A percentile compares a stretch with the other conserved stretches of the same genome.
phyloP scores from a whole-genome alignment of 2,329 filamentous ascomycete species.

The Colletotrichum tamarilloi region DNA sequence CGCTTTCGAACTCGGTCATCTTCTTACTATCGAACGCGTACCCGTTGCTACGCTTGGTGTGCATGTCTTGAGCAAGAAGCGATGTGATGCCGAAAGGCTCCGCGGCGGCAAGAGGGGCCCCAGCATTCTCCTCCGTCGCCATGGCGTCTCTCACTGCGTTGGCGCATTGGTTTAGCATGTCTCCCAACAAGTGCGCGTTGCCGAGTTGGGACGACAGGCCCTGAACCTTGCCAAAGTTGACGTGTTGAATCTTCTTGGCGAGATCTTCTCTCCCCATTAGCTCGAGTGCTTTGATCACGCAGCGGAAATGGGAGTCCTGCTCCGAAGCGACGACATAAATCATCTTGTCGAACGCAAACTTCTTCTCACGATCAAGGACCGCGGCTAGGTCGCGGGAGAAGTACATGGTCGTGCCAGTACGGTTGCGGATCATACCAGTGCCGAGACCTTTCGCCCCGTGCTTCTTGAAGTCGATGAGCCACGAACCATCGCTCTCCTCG shows the following conservation, averaged over 20 bases:
- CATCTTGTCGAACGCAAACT: slow-evolving; percentile 52
- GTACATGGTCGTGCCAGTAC: slow-evolving; percentile 73
- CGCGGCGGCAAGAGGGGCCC: slow-evolving; percentile 69
- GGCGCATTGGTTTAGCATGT: slow-evolving; percentile 66
- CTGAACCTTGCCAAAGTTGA: slow-evolving; percentile 60
- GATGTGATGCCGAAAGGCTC: slow-evolving; percentile 75
- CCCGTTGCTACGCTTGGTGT: slow-evolving; percentile 39
- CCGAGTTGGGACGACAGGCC: slow-evolving; percentile 55
- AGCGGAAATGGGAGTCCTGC: slow-evolving; percentile 49
- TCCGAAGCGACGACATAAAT: slow-evolving; percentile 51
- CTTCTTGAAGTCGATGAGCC: slow-evolving; percentile 77
- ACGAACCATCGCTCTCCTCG: slow-evolving; percentile 73
- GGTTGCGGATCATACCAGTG: slow-evolving; percentile 73
- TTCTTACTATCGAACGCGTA: slow-evolving; percentile 47
- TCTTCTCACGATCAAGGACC: slow-evolving; percentile 70
- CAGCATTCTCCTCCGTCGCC: slow-evolving; percentile 76
- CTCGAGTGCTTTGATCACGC: slow-evolving; percentile 47
- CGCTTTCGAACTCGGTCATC: slow-evolving; percentile 80
- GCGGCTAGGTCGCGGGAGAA: slow-evolving; percentile 77
- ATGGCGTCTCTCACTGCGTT: slow-evolving; percentile 62
- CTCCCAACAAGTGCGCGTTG: slow-evolving; percentile 66
- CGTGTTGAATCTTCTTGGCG: slow-evolving; percentile 46
- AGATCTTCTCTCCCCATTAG: slow-evolving; percentile 49
- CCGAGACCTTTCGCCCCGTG: slow-evolving; percentile 75
- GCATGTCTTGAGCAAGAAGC: slow-evolving; percentile 68